phyloP scores from a whole-genome alignment of 2,329 filamentous ascomycete species.

The Calonectria pseudoturangicola region DNA sequence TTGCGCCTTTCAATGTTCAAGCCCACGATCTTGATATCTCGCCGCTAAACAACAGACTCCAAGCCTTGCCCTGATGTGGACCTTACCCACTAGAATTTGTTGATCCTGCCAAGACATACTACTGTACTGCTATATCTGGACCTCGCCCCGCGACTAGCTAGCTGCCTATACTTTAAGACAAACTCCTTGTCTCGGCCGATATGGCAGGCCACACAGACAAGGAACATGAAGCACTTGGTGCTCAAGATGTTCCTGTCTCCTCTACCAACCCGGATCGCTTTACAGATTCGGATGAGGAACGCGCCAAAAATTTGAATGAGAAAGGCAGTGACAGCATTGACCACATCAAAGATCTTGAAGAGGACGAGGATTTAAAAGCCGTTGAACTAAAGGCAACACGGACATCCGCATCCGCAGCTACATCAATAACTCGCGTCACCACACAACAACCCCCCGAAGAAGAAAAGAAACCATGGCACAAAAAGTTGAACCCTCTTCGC shows the following conservation, averaged over 20 bases:
- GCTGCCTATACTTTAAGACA: slow-evolving; percentile 12
- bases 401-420: slow-evolving; percentile 73
- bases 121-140: slow-evolving; percentile 2
- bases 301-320: slow-evolving; percentile 42
- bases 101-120: slow-evolving; percentile 33
- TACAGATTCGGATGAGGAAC: slow-evolving; percentile 47
- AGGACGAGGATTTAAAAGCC: slow-evolving; percentile 39
- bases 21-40: slow-evolving; percentile 14
- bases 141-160: background rate
- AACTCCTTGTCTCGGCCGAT: slow-evolving; percentile 24
- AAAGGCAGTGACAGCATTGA: slow-evolving; percentile 32
- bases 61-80: slow-evolving; percentile 20
- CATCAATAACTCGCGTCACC: slow-evolving; percentile 67
- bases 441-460: slow-evolving; percentile 56
- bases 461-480: slow-evolving; percentile 76
- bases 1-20: background rate
- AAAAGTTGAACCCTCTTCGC: slow-evolving; percentile 75
- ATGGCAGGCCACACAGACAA: slow-evolving; percentile 57
- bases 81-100: slow-evolving; percentile 27
- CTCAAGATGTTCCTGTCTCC: slow-evolving; percentile 53
- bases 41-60: slow-evolving; percentile 17
- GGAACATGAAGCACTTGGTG: slow-evolving; percentile 56
- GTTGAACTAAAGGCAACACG: slow-evolving; percentile 59
- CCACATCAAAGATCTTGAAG: slow-evolving; percentile 37
- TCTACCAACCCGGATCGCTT: slow-evolving; percentile 48